Conservation (phyloP, 2,329 filamentous ascomycete genomes). For the Magnaporthiopsis rhizophila region DNA sequence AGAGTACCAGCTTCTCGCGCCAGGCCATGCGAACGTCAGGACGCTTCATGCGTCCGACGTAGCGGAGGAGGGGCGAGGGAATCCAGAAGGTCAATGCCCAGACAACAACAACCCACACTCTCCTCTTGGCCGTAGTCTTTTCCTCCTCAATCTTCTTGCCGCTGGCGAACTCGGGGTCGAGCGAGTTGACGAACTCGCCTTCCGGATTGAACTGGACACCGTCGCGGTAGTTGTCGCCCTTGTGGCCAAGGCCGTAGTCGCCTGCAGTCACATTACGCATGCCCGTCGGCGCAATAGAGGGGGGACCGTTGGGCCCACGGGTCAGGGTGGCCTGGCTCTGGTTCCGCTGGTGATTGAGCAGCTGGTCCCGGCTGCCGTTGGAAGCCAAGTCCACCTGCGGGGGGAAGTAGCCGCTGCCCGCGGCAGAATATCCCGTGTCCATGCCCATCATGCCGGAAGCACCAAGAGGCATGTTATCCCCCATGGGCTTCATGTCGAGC, state of each 20-base stretch:
- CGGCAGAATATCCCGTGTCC: slow-evolving; percentile 64
- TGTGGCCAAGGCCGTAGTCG: slow-evolving; percentile 82
- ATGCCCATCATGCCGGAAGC: slow-evolving; percentile 38
- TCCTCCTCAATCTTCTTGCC: slow-evolving; percentile 69
- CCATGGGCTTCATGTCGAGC: slow-evolving; percentile 75
- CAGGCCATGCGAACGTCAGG: slow-evolving; percentile 96
- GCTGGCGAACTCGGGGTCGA: slow-evolving; percentile 72
- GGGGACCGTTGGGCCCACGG: slow-evolving; percentile 33
- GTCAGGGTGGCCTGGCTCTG: slow-evolving; percentile 44
- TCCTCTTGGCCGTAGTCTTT: slow-evolving; percentile 53
- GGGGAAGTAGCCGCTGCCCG: slow-evolving; percentile 63
- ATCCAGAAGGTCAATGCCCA: slow-evolving; percentile 93
- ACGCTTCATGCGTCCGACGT: slow-evolving; percentile 87
- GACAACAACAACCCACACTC: slow-evolving; percentile 72
- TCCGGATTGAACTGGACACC: slow-evolving; percentile 68
- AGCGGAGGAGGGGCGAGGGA: slow-evolving; percentile 74
- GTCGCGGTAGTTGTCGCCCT: slow-evolving; percentile 71
- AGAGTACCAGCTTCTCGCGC: slow-evolving; percentile 87
- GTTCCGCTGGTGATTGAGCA: slow-evolving; percentile 51
- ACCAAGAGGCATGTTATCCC: slow-evolving; percentile 18
- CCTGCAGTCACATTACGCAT: slow-evolving; percentile 53
- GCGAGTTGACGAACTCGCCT: slow-evolving; percentile 53
- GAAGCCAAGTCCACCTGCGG: slow-evolving; percentile 51
- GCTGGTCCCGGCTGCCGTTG: slow-evolving; percentile 64
- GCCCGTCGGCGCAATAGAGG: slow-evolving; percentile 52